These are phyloP conservation scores for Yarrowia sp. DNA, from an alignment of 805 yeast genomes.

Conservation along the genomic window DNA sequence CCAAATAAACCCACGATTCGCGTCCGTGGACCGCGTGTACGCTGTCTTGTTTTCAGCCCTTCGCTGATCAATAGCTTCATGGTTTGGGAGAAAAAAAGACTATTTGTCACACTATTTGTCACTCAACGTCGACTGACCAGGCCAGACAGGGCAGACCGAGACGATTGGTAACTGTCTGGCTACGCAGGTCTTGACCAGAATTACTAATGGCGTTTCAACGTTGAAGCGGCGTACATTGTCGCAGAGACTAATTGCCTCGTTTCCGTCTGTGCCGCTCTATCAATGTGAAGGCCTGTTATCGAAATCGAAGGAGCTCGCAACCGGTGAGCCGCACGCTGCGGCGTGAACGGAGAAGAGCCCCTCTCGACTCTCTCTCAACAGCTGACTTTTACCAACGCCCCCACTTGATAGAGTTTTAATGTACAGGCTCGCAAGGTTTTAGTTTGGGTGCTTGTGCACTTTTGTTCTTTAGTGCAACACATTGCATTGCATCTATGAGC, in stretches of 20 bases:
- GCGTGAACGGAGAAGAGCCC: neutral
- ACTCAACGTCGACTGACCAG: neutral
- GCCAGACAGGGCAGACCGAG: neutral
- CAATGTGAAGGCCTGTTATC: neutral
- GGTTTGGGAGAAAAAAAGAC: neutral
- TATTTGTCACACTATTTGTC: conserved; percentile 14
- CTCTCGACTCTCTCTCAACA: neutral
- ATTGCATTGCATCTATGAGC: conserved; percentile 17
- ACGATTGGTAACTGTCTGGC: neutral
- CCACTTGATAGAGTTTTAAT: conserved; percentile 11
- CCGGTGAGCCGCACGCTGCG: conserved; percentile 14
- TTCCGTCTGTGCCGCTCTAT: neutral
- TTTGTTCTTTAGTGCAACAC: conserved; percentile 10
- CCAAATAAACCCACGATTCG: neutral
- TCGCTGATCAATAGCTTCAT: neutral
- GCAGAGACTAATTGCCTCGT: neutral
- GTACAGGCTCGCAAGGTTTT: neutral
- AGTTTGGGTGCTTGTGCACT: neutral
- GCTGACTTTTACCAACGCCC: conserved; percentile 21
- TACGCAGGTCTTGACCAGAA: neutral
- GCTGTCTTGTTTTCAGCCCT: no score
- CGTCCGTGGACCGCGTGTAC: no score
- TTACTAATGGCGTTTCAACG: no score
- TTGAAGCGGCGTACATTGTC: conserved; percentile 12
- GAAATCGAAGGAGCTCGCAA: neutral